These are phyloP conservation scores for Penicillium carneum DNA, from an alignment of 2,329 filamentous ascomycete genomes.

Conservation along the genomic window DNA sequence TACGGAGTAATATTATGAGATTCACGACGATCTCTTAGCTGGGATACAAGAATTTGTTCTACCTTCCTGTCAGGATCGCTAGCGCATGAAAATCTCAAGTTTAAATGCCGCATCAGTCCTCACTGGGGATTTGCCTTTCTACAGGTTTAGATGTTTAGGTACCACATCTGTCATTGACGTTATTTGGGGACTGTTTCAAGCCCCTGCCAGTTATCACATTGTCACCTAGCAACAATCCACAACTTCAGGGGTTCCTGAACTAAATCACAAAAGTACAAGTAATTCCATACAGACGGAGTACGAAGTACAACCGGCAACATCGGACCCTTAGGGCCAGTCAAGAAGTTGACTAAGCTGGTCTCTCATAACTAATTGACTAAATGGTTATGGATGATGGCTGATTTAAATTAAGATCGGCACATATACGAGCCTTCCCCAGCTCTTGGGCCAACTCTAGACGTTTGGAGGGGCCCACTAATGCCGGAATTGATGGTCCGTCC, in stretches of 20 bases:
- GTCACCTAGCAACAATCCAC: background rate
- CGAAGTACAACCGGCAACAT: background rate
- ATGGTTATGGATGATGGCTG: background rate
- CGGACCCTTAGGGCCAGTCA: background rate
- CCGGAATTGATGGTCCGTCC: background rate
- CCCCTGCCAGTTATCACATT: background rate
- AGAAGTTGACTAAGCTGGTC: background rate
- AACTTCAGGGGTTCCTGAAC: background rate
- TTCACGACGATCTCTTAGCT: constrained; percentile 7
- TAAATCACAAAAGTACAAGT: background rate
- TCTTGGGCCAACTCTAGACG: background rate
- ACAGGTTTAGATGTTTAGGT: background rate
- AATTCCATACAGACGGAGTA: background rate
- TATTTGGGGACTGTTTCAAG: background rate
- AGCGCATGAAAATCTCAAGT: background rate
- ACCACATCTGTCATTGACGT: background rate
- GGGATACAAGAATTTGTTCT: background rate
- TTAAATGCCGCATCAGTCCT: background rate
- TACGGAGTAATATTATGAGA: background rate
- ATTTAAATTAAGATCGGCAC: constrained; percentile 23
- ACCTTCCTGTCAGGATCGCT: constrained; percentile 2
- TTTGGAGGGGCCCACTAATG: background rate
- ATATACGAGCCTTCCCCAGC: constrained; percentile 13
- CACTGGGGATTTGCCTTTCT: background rate
- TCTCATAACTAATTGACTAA: too few species aligned